Percentiles rank a stretch among this genome's conserved stretches.
Conservation (phyloP, 176 grass and related monocot genomes). For the Eragrostis nindensis region DNA sequence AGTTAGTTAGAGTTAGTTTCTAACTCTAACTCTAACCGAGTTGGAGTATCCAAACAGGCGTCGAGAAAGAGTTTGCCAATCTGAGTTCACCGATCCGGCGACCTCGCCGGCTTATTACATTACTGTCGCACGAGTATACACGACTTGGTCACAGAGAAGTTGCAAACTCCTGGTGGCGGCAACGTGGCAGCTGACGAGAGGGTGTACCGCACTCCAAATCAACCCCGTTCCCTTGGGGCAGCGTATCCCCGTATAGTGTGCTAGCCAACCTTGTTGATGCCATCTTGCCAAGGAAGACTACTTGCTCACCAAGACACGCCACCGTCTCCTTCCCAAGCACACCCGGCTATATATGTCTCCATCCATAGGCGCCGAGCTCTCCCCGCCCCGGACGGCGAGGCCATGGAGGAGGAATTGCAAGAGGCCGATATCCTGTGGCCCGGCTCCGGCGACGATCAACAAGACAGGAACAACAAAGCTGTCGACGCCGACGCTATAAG, state of each 20-base stretch:
- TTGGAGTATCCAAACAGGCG: too few relatives aligned
- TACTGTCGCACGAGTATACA: not conserved
- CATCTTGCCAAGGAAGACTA: constrained; percentile 37
- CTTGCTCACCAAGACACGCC: constrained; percentile 59
- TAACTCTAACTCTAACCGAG: too few relatives aligned
- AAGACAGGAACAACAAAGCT: not conserved
- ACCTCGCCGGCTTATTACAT: not conserved
- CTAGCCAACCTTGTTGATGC: not conserved
- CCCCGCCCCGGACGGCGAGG: constrained; percentile 36
- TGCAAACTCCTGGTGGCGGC: not conserved
- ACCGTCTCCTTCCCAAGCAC: constrained; percentile 21
- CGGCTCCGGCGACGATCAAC: not conserved
- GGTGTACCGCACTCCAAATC: constrained; percentile 52
- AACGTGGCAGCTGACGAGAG: constrained; percentile 40
- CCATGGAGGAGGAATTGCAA: constrained; percentile 70
- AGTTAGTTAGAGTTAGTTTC: too few relatives aligned
- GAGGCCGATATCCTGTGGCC: constrained; percentile 70
- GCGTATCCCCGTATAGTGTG: constrained; percentile 6
- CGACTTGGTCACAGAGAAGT: not conserved
- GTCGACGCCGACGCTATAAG: not conserved
- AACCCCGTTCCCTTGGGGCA: constrained; percentile 32
- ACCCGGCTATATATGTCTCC: constrained; percentile 33
- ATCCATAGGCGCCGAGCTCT: not conserved
- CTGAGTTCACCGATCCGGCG: too few relatives aligned
- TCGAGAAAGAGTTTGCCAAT: not conserved